Evolutionary conservation across 306 rosid genomes (phyloP).

Genomic region (Argentina anserina): DNA sequence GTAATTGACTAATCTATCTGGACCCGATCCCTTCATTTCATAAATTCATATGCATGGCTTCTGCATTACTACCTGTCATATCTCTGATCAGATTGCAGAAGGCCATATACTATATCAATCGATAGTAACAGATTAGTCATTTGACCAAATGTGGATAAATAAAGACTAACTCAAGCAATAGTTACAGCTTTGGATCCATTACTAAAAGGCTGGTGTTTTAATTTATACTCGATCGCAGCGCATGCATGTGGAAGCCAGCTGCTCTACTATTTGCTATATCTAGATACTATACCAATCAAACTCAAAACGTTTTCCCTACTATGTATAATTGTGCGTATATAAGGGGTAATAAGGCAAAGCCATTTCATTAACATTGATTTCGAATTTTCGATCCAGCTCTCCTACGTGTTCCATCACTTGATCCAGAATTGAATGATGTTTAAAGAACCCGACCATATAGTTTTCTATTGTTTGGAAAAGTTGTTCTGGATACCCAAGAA

Average conservation of each 20-base stretch:
- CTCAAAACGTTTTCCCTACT: neutral
- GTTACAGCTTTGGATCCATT: neutral
- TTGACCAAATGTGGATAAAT: neutral
- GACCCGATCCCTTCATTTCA: neutral
- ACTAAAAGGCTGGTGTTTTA: too few species aligned
- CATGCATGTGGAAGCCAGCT: neutral
- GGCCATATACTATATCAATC: neutral
- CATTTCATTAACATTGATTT: too few species aligned
- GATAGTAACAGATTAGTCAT: neutral
- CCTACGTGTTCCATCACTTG: neutral
- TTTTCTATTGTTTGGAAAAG: neutral
- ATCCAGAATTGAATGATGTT: too few species aligned
- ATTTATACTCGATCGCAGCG: too few species aligned
- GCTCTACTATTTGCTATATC: neutral
- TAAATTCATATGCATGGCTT: neutral
- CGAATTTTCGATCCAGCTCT: neutral
- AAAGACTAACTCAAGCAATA: too few species aligned
- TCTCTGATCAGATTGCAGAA: neutral
- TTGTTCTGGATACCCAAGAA: neutral
- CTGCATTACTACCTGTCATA: neutral
- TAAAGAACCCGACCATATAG: neutral
- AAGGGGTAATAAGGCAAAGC: too few species aligned
- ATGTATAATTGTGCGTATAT: too few species aligned
- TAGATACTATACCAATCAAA: neutral
- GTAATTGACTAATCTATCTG: neutral